phyloP scores from a whole-genome alignment of 2,329 filamentous ascomycete species.

The Colletotrichum truncatum region DNA sequence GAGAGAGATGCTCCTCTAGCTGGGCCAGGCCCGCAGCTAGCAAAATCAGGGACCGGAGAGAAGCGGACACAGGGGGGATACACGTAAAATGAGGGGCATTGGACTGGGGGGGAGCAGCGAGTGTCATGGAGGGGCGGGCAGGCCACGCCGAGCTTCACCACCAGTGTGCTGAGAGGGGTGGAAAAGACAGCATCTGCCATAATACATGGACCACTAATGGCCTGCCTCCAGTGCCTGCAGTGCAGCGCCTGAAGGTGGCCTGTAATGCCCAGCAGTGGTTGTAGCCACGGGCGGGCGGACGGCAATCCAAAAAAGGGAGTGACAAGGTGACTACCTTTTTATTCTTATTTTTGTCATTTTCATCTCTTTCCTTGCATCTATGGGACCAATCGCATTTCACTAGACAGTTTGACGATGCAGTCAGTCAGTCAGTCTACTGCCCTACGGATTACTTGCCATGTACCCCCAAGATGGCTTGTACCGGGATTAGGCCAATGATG shows the following conservation, averaged over 20 bases:
- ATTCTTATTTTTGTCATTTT: too few species aligned
- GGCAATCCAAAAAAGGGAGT: neutral
- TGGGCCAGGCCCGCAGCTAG: neutral
- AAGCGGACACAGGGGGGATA: constrained; percentile 29
- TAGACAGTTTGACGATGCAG: too few species aligned
- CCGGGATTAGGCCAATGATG: constrained; percentile 10
- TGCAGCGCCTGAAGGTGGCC: neutral
- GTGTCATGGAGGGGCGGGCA: constrained; percentile 21
- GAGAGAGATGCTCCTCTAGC: neutral
- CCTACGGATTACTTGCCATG: neutral
- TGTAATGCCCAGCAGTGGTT: neutral
- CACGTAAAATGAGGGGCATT: constrained; percentile 26
- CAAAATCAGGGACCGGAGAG: constrained; percentile 23
- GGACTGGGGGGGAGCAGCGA: constrained; percentile 15
- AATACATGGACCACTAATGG: neutral
- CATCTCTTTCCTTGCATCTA: neutral
- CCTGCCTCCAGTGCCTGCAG: neutral
- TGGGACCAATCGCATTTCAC: too few species aligned
- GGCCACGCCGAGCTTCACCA: neutral
- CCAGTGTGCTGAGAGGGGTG: too few species aligned
- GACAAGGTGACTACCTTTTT: neutral
- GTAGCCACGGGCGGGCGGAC: constrained; percentile 4
- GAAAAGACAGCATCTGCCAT: too few species aligned
- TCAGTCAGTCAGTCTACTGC: too few species aligned
- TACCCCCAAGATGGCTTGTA: neutral